phyloP scores from a whole-genome alignment of 2,329 filamentous ascomycete species.

The Alternaria hordeiaustralica region DNA sequence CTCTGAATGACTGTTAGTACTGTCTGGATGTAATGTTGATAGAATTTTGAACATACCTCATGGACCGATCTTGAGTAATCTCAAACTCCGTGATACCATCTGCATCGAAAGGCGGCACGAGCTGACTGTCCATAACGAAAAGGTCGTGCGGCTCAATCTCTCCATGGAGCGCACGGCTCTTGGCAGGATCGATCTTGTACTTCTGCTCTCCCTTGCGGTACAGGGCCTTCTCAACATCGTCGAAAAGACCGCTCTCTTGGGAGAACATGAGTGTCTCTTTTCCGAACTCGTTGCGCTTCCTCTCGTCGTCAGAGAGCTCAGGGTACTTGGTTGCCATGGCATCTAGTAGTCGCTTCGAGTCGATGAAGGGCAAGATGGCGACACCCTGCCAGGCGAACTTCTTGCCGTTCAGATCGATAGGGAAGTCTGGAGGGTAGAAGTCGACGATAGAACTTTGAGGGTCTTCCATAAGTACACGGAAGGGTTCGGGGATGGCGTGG shows the following conservation, averaged over 20 bases:
- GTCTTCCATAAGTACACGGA: slow-evolving; percentile 89
- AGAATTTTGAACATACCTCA: slow-evolving; percentile 67
- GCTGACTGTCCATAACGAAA: slow-evolving; percentile 82
- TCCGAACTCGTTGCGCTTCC: slow-evolving; percentile 77
- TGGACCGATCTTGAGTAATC: slow-evolving; percentile 67
- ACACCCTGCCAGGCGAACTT: slow-evolving; percentile 99
- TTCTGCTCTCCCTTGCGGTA: slow-evolving; percentile 77
- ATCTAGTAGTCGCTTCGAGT: slow-evolving; percentile 81
- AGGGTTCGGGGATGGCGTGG: slow-evolving; percentile 85
- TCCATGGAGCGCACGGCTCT: slow-evolving; percentile 80
- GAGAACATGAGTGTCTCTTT: slow-evolving; percentile 84
- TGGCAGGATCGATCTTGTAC: slow-evolving; percentile 75
- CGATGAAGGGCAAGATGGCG: slow-evolving; percentile 91
- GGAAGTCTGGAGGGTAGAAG: slow-evolving; percentile 95
- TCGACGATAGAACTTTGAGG: slow-evolving; percentile 91
- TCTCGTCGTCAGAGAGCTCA: slow-evolving; percentile 76
- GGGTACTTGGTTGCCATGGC: slow-evolving; percentile 87
- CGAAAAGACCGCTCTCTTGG: slow-evolving; percentile 82
- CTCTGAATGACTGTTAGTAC: slow-evolving; percentile 59
- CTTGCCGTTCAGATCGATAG: slow-evolving; percentile 93
- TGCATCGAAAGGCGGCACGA: slow-evolving; percentile 78
- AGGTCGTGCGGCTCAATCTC: slow-evolving; percentile 80
- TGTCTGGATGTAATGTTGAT: neutral
- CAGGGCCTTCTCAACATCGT: slow-evolving; percentile 82
- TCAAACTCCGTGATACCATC: slow-evolving; percentile 50